Evolutionary conservation across 1,139 yeast species (phyloP), one percentile per base, ranked within the genome.

Genomic region (Hansenula sp.): DNA sequence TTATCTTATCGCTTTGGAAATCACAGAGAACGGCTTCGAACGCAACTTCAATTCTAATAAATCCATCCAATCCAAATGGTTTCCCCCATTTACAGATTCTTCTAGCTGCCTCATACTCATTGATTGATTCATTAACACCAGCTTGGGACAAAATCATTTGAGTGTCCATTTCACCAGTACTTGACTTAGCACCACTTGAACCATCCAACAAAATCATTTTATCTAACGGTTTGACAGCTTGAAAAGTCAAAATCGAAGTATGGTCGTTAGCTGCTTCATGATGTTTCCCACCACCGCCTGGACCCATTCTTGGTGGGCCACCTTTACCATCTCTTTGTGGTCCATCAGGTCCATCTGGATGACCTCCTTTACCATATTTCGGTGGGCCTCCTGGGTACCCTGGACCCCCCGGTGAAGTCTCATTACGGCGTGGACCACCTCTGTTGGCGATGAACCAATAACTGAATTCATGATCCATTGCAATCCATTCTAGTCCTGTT

Each of bases 161-260:
- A n/a, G 79, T 76, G 54, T 79, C 84, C 82, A 77, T 77, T 54
- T 74, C 78, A 3, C 83, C 83, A 1, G 74, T 65, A 3, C 46
- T 33, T 2, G 51, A 41, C 55, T 79, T 79, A 0, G 82, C 76
- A 17, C 81, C 84, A 28, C 82, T 77, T 0, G 83, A 81, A 7
- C 84, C 84, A 48, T 79, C 83, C 16, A 79, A 56, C 43, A 69
- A 68, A 11, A 79, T 62, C 32, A 79, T 56, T 47, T 67, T 71
- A 48, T 66, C 67, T 41, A 78, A 57, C 5, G 81, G 79, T 46
- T 62, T 65, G 3, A 58, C 61, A 10, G 70, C 72, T 45, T 66
- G 61, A 50, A 77, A 76, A 0, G 81, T 73, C 44, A 71, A 59
- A 42, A 77, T 47, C 18, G 58, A 43, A 9, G 55, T 28, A 30